A percentile compares a stretch with the other conserved stretches of the same genome.
phyloP scores from a whole-genome alignment of 2,329 filamentous ascomycete genomes.

The Diplodia intermedia region DNA sequence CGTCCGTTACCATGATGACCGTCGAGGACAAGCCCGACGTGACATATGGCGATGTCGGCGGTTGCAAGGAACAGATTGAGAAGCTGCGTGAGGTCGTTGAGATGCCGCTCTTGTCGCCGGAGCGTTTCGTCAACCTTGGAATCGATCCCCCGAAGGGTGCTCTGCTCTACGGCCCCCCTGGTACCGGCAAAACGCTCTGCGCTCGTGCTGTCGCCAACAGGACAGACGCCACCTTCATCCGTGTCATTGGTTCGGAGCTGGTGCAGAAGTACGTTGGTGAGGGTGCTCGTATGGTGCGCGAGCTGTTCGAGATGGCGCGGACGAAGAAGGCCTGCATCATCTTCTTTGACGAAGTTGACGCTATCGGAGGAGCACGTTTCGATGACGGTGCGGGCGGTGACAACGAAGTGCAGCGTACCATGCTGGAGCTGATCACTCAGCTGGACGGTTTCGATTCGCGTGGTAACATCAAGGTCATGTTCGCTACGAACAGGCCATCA shows the following conservation, averaged over 20 bases:
- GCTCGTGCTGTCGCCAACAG: constrained; percentile 96
- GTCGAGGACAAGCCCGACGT: constrained; percentile 99
- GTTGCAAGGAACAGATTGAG: constrained; percentile 99
- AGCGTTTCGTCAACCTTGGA: constrained; percentile 97
- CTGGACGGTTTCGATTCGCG: constrained; percentile 94
- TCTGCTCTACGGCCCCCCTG: constrained; percentile 92
- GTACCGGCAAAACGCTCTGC: constrained; percentile 98
- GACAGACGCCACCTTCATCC: constrained; percentile 97
- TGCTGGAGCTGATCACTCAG: constrained; percentile 97
- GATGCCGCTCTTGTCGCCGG: constrained; percentile 94
- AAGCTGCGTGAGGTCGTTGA: constrained; percentile 98
- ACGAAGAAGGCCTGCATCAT: constrained; percentile 99
- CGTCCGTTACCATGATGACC: constrained; percentile 99
- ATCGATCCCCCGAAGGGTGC: constrained; percentile 99
- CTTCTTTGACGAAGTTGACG: constrained; percentile 99
- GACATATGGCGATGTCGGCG: constrained; percentile 97
- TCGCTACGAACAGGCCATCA: constrained; percentile 94
- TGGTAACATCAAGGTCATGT: constrained; percentile 99
- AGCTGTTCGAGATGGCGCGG: constrained; percentile 98
- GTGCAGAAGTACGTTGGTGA: constrained; percentile 99
- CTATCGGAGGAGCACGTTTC: constrained; percentile 92
- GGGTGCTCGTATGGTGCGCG: constrained; percentile 96
- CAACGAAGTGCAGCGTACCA: constrained; percentile 97
- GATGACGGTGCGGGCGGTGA: constrained; percentile 96
- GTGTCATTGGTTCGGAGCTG: constrained; percentile 96